phyloP scores from a whole-genome alignment of 306 rosid genomes.

The Fragaria nilgerrensis region DNA sequence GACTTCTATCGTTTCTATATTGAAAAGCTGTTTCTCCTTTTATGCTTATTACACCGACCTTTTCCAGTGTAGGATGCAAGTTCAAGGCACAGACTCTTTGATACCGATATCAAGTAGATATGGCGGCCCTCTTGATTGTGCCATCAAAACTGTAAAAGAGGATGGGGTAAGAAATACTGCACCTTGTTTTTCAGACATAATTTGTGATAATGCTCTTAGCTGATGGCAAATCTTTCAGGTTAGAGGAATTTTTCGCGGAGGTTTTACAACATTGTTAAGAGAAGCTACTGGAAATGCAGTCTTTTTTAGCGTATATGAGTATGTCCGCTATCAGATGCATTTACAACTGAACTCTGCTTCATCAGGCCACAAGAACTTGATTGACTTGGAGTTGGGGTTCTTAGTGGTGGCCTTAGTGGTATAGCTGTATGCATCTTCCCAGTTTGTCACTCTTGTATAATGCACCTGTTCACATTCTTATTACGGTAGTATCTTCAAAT shows the following conservation, averaged over 20 bases:
- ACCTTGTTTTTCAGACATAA: conserved; percentile 20
- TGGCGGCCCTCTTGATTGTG: conserved; percentile 72
- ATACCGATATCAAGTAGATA: conserved; percentile 68
- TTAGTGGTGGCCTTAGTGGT: conserved; percentile 83
- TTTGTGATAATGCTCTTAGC: conserved; percentile 31
- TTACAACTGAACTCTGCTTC: conserved; percentile 51
- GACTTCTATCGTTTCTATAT: conserved; percentile 20
- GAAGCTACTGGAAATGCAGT: conserved; percentile 69
- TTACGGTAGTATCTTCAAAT: conserved; percentile 7
- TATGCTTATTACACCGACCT: conserved; percentile 30
- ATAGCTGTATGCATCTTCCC: conserved; percentile 59
- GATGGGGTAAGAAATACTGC: conserved; percentile 74
- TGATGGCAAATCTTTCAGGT: conserved; percentile 65
- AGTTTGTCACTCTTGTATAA: conserved; percentile 19
- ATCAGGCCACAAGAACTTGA: conserved; percentile 46
- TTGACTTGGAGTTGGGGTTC: conserved; percentile 74
- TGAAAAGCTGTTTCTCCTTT: conserved; percentile 14
- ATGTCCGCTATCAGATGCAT: conserved; percentile 73
- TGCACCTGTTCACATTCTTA: background rate
- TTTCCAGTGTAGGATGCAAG: conserved; percentile 98
- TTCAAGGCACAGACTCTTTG: conserved; percentile 84
- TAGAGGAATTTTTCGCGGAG: conserved; percentile 77
- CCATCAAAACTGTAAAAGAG: conserved; percentile 49
- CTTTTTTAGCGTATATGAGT: conserved; percentile 71
- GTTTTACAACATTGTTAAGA: conserved; percentile 68